phyloP scores from a whole-genome alignment of 768 basidiomycete species.

The Obba rivulosa region DNA sequence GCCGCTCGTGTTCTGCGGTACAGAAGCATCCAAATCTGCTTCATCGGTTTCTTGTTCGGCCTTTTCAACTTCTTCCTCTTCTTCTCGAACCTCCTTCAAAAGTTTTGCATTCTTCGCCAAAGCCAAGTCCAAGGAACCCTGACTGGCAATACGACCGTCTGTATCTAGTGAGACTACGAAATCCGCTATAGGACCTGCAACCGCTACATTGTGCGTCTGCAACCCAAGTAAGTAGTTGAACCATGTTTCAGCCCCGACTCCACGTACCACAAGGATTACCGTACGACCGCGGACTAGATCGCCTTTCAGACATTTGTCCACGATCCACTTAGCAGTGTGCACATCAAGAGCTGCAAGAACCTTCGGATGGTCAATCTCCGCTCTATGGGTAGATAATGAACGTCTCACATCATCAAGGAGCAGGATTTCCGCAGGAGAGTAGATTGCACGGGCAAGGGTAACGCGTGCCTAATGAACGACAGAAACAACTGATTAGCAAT shows the following conservation, averaged over 20 bases:
- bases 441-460: conserved; percentile 55
- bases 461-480: conserved; percentile 33
- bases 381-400: neutral
- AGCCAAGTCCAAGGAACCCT: conserved; percentile 42
- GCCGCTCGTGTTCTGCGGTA: conserved; percentile 30
- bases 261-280: conserved; percentile 41
- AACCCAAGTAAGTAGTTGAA: no score
- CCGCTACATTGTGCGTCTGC: conserved; percentile 45
- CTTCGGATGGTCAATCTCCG: conserved; percentile 4
- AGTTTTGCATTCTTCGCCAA: conserved; percentile 34
- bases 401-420: conserved; percentile 61
- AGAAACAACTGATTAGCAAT: neutral
- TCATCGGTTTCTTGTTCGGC: conserved; percentile 19
- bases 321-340: no score
- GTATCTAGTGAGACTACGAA: no score
- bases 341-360: conserved; percentile 45
- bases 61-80: no score
- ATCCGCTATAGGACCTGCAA: conserved; percentile 45
- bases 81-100: conserved; percentile 17
- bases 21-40: conserved; percentile 4
- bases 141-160: conserved; percentile 45
- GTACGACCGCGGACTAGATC: conserved; percentile 42
- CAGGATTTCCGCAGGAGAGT: conserved; percentile 53
- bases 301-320: conserved; percentile 41
- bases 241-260: neutral